phyloP scores from a whole-genome alignment of 768 basidiomycete genomes.

The Amyloporia xantha region DNA sequence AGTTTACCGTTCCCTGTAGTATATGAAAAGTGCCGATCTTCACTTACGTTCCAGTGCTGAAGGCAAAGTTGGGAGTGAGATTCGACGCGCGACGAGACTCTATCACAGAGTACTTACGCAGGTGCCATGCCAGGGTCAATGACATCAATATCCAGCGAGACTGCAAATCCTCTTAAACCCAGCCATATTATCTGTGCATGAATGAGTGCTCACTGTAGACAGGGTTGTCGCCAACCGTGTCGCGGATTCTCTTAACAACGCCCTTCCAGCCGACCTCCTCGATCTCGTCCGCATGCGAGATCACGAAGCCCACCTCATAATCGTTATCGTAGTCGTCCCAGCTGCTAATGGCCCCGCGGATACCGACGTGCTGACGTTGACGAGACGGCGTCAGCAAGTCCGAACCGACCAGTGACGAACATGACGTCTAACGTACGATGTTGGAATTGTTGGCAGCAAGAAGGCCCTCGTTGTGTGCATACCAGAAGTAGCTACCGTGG shows the following conservation, averaged over 20 bases:
- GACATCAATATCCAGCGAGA: conserved; percentile 17
- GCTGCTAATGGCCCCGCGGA: conserved; percentile 21
- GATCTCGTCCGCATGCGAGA: conserved; percentile 28
- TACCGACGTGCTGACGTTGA: conserved; percentile 29
- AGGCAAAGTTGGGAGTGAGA: not conserved
- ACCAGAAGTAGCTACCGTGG: conserved; percentile 30
- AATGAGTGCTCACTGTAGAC: conserved; percentile 21
- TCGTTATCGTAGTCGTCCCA: conserved; percentile 27
- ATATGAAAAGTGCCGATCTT: not conserved
- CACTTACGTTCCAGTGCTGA: conserved; percentile 23
- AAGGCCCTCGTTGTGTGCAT: conserved; percentile 26
- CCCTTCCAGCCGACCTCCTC: conserved; percentile 27
- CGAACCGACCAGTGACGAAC: not conserved
- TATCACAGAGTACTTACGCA: conserved; percentile 8
- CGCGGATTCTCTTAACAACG: conserved; percentile 26
- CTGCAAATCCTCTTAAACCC: conserved; percentile 11
- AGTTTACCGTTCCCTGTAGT: no score
- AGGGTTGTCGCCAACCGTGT: conserved; percentile 28
- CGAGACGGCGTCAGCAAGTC: not conserved
- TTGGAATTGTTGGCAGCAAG: conserved; percentile 26
- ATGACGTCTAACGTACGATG: conserved; percentile 17
- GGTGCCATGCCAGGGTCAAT: conserved; percentile 18
- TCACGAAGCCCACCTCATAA: conserved; percentile 24
- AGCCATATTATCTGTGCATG: no score
- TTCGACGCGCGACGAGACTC: not conserved